These are phyloP conservation scores for Xylaria sp. DNA, from an alignment of 2,329 filamentous ascomycete genomes.

Conservation along the genomic window DNA sequence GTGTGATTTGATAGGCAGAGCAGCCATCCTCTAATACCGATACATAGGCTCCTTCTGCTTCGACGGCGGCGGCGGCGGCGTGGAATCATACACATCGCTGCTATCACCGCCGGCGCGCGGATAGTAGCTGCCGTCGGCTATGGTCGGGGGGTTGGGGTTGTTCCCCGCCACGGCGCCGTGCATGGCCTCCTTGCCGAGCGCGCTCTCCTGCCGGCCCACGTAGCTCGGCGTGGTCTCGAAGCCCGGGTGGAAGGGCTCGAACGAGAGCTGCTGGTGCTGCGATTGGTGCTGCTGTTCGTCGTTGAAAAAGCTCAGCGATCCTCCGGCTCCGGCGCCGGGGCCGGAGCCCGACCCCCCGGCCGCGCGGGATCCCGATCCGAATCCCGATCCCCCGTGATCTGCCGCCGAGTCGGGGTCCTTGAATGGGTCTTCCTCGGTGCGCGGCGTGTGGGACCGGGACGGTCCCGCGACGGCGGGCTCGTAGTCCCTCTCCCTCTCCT, in stretches of 20 bases:
- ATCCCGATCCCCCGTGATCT: too few relatives aligned
- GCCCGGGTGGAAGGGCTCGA: conserved; percentile 41
- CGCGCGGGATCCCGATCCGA: conserved; percentile 21
- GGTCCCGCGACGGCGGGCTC: conserved; percentile 31
- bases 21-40: conserved; percentile 32
- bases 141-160: conserved; percentile 10
- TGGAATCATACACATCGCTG: conserved; percentile 44
- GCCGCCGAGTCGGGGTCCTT: conserved; percentile 36
- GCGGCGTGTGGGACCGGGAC: conserved; percentile 35
- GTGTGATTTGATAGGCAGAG: neutral
- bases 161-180: conserved; percentile 39
- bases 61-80: conserved; percentile 30
- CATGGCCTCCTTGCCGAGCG: conserved; percentile 46
- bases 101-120: conserved; percentile 34
- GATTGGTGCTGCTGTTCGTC: too few relatives aligned
- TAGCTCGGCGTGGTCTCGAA: conserved; percentile 41
- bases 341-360: conserved; percentile 19
- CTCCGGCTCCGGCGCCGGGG: conserved; percentile 18
- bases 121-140: conserved; percentile 19
- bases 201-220: conserved; percentile 44
- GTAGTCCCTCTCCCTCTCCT: conserved; percentile 31
- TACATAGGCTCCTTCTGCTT: conserved; percentile 44
- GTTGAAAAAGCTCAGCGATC: conserved; percentile 25
- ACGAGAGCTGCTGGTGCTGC: too few relatives aligned
- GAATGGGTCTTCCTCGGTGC: conserved; percentile 39